Evolutionary conservation across 495 filamentous ascomycete genomes (phyloP).

Genomic region (Xylaria telfairii): DNA sequence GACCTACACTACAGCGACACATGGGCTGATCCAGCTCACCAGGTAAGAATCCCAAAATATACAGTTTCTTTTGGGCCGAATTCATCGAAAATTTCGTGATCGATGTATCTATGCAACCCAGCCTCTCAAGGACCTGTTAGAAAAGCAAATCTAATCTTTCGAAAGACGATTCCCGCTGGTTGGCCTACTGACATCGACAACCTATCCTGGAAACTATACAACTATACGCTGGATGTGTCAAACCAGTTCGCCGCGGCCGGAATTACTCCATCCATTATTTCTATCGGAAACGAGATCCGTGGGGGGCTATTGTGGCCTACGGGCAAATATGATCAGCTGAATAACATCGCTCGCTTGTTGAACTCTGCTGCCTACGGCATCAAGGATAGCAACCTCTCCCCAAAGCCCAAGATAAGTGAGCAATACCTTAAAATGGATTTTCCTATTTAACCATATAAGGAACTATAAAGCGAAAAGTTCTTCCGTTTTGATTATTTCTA

Average conservation of each 20-base stretch:
- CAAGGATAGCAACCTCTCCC: conserved; percentile 62
- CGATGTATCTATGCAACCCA: not conserved
- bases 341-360: conserved; percentile 65
- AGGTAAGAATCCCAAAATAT: conserved; percentile 26
- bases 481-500: not conserved
- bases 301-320: conserved; percentile 69
- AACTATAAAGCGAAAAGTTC: not conserved
- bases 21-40: conserved; percentile 57
- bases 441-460: too few relatives aligned
- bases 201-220: conserved; percentile 67
- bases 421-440: not conserved
- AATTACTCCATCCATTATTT: conserved; percentile 65
- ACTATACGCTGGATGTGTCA: conserved; percentile 66
- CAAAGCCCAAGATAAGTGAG: conserved; percentile 61
- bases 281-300: conserved; percentile 74
- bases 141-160: conserved; percentile 25
- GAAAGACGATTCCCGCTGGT: conserved; percentile 58
- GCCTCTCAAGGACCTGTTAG: not conserved
- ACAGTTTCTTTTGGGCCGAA: not conserved
- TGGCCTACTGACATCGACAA: conserved; percentile 66
- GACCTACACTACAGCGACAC: conserved; percentile 76
- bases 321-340: conserved; percentile 52
- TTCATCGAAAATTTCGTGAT: not conserved
- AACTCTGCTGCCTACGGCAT: conserved; percentile 68
- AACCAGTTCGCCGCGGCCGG: conserved; percentile 63